Evolutionary conservation across 768 basidiomycete genomes (phyloP).

Genomic region (Candolleomyces aberdarensis): DNA sequence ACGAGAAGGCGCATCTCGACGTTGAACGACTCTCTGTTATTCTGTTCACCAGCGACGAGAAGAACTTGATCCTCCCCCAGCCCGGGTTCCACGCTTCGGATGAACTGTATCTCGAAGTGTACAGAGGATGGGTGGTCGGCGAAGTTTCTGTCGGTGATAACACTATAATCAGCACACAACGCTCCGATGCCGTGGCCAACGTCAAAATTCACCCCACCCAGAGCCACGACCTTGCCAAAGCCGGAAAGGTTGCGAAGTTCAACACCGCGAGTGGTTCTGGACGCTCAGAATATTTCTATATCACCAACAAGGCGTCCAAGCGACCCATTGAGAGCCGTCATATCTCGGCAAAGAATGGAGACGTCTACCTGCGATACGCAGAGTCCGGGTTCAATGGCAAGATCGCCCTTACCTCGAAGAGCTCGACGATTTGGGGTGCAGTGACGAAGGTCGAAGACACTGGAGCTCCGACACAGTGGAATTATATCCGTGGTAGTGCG

Average conservation of each 20-base stretch:
- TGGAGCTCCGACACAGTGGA: slow-evolving; percentile 5
- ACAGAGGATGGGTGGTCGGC: slow-evolving; percentile 60
- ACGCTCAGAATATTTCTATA: slow-evolving; percentile 47
- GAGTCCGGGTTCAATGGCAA: slow-evolving; percentile 49
- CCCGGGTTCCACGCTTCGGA: slow-evolving; percentile 35
- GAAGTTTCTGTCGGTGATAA: slow-evolving; percentile 43
- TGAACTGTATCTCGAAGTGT: slow-evolving; percentile 41
- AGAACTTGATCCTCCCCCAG: slow-evolving; percentile 48
- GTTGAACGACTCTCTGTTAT: slow-evolving; percentile 45
- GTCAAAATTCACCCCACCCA: slow-evolving; percentile 43
- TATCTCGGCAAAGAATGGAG: slow-evolving; percentile 45
- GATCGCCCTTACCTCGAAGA: slow-evolving; percentile 41
- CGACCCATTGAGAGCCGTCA: slow-evolving; percentile 49
- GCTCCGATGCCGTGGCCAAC: slow-evolving; percentile 47
- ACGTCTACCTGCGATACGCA: slow-evolving; percentile 55
- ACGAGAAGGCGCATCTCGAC: slow-evolving; percentile 36
- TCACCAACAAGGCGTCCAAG: slow-evolving; percentile 35
- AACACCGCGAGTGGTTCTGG: slow-evolving; percentile 53
- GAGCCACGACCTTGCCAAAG: slow-evolving; percentile 22
- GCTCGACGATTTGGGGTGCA: slow-evolving; percentile 32
- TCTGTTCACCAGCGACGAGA: slow-evolving; percentile 30
- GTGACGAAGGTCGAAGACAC: slow-evolving; percentile 9
- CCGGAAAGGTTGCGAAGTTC: slow-evolving; percentile 35
- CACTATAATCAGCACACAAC: slow-evolving; percentile 44
- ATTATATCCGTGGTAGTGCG: slow-evolving; percentile 33